Evolutionary conservation across 768 basidiomycete species (phyloP), one percentile per base, ranked within the genome.

Genomic region (Butyriboletus loyo): DNA sequence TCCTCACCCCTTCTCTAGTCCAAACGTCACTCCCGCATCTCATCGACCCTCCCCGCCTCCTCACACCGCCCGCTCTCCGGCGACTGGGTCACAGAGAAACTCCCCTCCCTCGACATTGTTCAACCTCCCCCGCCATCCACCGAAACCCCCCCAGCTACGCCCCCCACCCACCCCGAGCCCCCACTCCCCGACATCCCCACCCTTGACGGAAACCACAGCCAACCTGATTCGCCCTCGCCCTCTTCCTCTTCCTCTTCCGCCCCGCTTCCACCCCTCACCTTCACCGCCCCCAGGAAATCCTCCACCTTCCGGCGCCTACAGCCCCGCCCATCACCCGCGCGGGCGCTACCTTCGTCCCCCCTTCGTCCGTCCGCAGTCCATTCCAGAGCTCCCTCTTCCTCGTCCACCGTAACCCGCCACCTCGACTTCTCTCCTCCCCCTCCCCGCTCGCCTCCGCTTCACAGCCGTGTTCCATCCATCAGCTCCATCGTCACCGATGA

Each of bases 241-340:
- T 49, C 58, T 6, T 49, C 58, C 28, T 49, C 58, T 6, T 49
- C 58, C 28, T 56, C 63, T 27, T 49, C 40, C 25, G 28, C 50
- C 4, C 50, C 50, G 3, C 38, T 53, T 17, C 59, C 56, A 13
- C 19, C 47, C 19, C 4, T 43, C 35, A 1, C 44, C 11, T 11
- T 45, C 13, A 3, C 50, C 22, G 17, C 56, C 22, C 44, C 52
- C 0, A 62, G 47, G 41, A 81, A 73, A 55, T 59, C 73, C 3
- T 78, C 83, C 1, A 82, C 80, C 0, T 82, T 84, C 63, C 75
- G 83, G 25, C 80, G 75, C 43, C 60, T 84, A 19, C 78, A 78
- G 22, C 66, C 74, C 35, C 66, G 70, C 53, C 66, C 28, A 14
- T 64, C 52, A 41, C 43, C 62, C 21, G 21, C 60, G 27, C 56